These are phyloP conservation scores for Phaeosphaeria sp. DNA, from an alignment of 2,329 filamentous ascomycete species.

Conservation along the genomic window DNA sequence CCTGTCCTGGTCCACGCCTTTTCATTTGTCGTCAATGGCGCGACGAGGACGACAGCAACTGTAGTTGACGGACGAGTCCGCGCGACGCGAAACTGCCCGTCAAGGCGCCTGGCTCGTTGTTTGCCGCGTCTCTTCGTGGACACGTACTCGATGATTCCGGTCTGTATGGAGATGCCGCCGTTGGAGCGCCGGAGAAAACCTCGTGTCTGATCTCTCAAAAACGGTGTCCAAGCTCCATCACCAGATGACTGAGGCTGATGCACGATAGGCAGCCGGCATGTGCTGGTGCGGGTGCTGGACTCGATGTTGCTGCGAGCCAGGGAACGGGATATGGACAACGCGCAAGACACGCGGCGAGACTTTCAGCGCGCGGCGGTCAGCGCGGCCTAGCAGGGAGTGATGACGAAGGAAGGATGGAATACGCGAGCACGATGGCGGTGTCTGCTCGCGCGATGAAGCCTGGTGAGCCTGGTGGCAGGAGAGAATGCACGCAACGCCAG, in stretches of 20 bases:
- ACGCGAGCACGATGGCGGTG: conserved; percentile 15
- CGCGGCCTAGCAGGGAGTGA: conserved; percentile 6
- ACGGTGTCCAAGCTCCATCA: conserved; percentile 31
- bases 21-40: conserved; percentile 18
- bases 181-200: conserved; percentile 66
- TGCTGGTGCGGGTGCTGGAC: conserved; percentile 17
- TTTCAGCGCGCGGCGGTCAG: conserved; percentile 18
- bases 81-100: conserved; percentile 31
- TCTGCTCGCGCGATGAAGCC: conserved; percentile 29
- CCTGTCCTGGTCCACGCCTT: conserved; percentile 19
- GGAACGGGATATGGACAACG: conserved; percentile 31
- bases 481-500: conserved; percentile 19
- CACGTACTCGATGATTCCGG: conserved; percentile 71
- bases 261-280: conserved; percentile 6
- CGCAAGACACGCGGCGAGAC: conserved; percentile 36
- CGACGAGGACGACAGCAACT: conserved; percentile 18
- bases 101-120: conserved; percentile 22
- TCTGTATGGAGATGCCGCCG: conserved; percentile 84
- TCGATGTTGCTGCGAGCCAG: conserved; percentile 29
- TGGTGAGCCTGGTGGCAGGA: conserved; percentile 24
- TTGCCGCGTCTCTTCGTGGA: conserved; percentile 55
- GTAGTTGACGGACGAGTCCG: conserved; percentile 28
- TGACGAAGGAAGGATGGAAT: conserved; percentile 15
- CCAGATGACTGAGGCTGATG: conserved; percentile 22
- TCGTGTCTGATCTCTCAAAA: conserved; percentile 28